phyloP scores from a whole-genome alignment of 2,329 filamentous ascomycete genomes.

The Aquanectria penicillioides region DNA sequence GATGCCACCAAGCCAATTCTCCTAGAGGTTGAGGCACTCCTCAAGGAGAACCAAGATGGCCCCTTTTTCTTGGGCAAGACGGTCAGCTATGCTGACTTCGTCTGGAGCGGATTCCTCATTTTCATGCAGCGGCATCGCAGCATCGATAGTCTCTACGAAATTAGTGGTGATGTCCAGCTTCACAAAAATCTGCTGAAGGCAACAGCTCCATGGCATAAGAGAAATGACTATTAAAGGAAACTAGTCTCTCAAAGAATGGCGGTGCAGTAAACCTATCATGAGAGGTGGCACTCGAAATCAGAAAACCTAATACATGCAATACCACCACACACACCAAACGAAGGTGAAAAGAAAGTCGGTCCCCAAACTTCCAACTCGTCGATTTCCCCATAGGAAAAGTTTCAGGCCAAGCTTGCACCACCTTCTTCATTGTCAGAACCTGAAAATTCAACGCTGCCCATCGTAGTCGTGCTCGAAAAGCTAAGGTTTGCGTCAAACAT shows the following conservation, averaged over 20 bases:
- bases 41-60: constrained; percentile 66
- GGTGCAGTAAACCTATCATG: too few species aligned
- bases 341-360: neutral
- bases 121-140: constrained; percentile 50
- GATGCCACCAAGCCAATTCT: constrained; percentile 51
- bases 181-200: constrained; percentile 54
- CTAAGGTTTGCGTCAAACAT: constrained; percentile 18
- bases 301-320: neutral
- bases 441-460: constrained; percentile 3
- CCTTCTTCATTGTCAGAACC: constrained; percentile 34
- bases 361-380: neutral
- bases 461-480: constrained; percentile 3
- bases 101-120: constrained; percentile 60
- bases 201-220: constrained; percentile 52
- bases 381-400: neutral
- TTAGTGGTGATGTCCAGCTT: constrained; percentile 48
- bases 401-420: constrained; percentile 11
- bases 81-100: constrained; percentile 67
- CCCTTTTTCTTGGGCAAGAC: constrained; percentile 69
- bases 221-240: constrained; percentile 46
- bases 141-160: constrained; percentile 48
- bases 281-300: too few species aligned
- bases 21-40: constrained; percentile 51
- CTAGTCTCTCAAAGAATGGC: too few species aligned
- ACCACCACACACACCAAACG: neutral